These are phyloP conservation scores for Hanseniaspora uvarum DNA, from an alignment of 1,139 yeast genomes.

Conservation along the genomic window DNA sequence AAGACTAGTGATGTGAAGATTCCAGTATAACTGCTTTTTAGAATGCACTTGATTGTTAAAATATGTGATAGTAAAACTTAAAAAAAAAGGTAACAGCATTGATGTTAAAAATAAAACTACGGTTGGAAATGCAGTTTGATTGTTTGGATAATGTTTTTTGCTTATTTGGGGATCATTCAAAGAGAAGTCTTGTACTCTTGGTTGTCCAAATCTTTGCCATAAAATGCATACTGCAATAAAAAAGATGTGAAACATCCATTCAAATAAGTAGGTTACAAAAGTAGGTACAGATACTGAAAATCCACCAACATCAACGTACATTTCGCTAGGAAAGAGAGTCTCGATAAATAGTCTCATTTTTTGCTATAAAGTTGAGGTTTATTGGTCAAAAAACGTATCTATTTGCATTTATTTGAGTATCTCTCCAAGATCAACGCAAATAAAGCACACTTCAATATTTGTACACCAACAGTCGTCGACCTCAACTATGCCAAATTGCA, in stretches of 20 bases:
- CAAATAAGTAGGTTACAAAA: neutral
- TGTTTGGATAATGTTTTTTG: neutral
- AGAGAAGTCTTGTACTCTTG: constrained; percentile 5
- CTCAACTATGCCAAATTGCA: neutral
- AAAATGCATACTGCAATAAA: neutral
- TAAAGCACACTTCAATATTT: too few relatives aligned
- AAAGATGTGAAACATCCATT: constrained; percentile 4
- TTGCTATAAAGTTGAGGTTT: too few relatives aligned
- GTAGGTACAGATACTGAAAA: constrained; percentile 5
- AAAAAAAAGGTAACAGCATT: neutral
- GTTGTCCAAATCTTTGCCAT: constrained; percentile 1
- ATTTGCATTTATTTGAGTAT: too few relatives aligned
- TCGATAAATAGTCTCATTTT: neutral
- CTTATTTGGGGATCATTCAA: neutral
- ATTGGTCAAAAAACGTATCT: too few relatives aligned
- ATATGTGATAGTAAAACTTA: neutral
- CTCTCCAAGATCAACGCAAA: too few relatives aligned
- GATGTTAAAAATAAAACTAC: neutral
- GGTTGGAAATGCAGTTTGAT: neutral
- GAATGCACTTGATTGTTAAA: neutral
- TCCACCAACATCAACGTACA: constrained; percentile 1
- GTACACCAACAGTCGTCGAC: too few relatives aligned
- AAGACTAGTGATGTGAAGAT: neutral
- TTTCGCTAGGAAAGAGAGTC: constrained; percentile 1
- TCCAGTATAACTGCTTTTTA: constrained; percentile 1